Evolutionary conservation across 352 stramenopile species (phyloP), one percentile per base, ranked within the genome.

Genomic region (Globisporangium splendens): DNA sequence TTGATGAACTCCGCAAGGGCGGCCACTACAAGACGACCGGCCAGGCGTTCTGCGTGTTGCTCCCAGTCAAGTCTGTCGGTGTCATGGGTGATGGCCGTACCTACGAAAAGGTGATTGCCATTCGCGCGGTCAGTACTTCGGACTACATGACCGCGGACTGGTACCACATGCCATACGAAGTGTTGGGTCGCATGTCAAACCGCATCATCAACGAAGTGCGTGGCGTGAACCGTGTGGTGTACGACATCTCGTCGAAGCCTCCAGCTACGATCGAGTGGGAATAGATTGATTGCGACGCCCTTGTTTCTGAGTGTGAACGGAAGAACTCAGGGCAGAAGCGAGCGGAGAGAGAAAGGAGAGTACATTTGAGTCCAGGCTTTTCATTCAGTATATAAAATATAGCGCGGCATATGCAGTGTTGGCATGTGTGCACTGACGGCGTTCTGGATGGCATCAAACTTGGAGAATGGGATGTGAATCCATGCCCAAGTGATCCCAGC

Each of bases 71-170:
- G 70, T 98, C 86, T 54, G 97, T 99, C 2, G 98, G 98, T 49
- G 97, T 99, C 54, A 99, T 99, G 96, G 97, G 97, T 64, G 97
- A 99, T 70, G 91, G 93, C 38, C 86, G 96, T 60, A 99, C 96
- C 35, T 99, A 99, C 77, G 96, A 99, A 63, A 97, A 96, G 70
- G 89, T 97, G 31, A 66, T 96, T 56, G 92, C 91, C 59, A 96
- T 99, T 53, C 93, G 98, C 54, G 98, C 93, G 62, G 97, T 99
- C 21, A 97, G 96, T 59, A 99, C 98, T n/a, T 99, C 93, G 28
- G 98, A 99, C 76, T 99, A 98, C 76, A 99, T 99, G 98, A 99
- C 97, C 24, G 98, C 97, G 17, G 96, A 99, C 75, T 99, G 98
- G 91, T 99, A 99, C 79, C 93, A 98, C 72, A 97, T 99, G 79